A percentile compares a stretch with the other conserved stretches of the same genome.
These are phyloP conservation scores for Tilletia indica DNA, from an alignment of 1,284 basidiomycete genomes.

Conservation along the genomic window DNA sequence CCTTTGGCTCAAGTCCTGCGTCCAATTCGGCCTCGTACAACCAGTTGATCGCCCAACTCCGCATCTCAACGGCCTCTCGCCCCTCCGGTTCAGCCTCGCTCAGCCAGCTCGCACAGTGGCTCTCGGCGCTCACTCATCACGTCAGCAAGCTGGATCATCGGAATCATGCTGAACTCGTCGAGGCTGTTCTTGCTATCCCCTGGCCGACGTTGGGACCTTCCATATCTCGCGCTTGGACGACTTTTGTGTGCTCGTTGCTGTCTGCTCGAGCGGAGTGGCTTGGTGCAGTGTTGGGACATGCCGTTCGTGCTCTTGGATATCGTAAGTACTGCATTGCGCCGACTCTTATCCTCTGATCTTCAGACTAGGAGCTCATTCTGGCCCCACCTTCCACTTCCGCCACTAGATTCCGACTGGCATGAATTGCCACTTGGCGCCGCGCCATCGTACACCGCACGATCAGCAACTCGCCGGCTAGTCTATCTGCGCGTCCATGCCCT, in stretches of 20 bases:
- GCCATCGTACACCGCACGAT: background rate
- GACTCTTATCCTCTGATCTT: no score
- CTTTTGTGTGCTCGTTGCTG: conserved; percentile 84
- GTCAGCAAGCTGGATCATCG: conserved; percentile 70
- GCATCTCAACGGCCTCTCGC: conserved; percentile 27
- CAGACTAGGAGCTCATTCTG: background rate
- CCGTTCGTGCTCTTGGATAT: conserved; percentile 80
- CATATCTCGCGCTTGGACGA: conserved; percentile 60
- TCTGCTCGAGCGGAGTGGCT: conserved; percentile 92
- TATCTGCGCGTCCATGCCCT: conserved; percentile 86
- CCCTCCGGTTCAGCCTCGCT: conserved; percentile 26
- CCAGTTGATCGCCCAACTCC: conserved; percentile 62
- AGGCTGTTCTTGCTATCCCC: conserved; percentile 81
- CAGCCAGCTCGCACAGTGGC: conserved; percentile 53
- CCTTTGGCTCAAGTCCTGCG: background rate
- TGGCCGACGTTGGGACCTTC: conserved; percentile 82
- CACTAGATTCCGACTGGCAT: conserved; percentile 6
- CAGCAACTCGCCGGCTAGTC: conserved; percentile 69
- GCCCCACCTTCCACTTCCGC: background rate
- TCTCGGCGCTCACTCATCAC: conserved; percentile 61
- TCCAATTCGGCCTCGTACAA: conserved; percentile 58
- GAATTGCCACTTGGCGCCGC: background rate
- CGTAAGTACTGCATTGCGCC: conserved; percentile 44
- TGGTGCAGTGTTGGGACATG: conserved; percentile 74
- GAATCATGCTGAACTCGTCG: conserved; percentile 76